These are phyloP conservation scores for Rubroshorea leprosula DNA, from an alignment of 345 rosid species.

Conservation along the genomic window DNA sequence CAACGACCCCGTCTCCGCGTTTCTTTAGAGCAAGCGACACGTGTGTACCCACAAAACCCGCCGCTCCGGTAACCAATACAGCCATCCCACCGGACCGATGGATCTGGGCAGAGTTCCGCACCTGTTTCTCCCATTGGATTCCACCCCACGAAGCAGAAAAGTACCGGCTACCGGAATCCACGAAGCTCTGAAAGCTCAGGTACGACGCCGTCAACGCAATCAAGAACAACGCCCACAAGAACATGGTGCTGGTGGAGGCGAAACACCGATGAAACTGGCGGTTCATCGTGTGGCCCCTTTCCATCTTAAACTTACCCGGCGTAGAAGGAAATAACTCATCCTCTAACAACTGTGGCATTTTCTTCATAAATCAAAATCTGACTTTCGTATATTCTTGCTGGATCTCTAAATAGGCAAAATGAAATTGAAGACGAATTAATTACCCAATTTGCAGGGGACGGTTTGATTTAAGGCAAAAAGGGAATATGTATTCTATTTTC, in stretches of 20 bases:
- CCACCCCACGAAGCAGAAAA: conserved; percentile 67
- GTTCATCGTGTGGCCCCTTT: conserved; percentile 35
- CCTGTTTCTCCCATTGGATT: conserved; percentile 72
- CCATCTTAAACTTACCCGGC: conserved; percentile 88
- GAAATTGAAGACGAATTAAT: too few species aligned
- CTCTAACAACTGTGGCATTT: conserved; percentile 69
- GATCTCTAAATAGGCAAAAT: too few species aligned
- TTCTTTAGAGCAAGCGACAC: conserved; percentile 53
- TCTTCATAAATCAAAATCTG: neutral
- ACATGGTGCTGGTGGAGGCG: conserved; percentile 82
- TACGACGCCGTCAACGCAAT: conserved; percentile 89
- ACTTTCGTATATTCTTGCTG: too few species aligned
- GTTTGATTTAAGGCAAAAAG: neutral
- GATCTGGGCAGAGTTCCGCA: conserved; percentile 58
- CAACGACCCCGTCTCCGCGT: conserved; percentile 80
- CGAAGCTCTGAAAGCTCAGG: conserved; percentile 68
- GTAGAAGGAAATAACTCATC: conserved; percentile 84
- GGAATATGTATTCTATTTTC: neutral
- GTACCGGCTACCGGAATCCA: conserved; percentile 66
- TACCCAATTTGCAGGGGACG: neutral
- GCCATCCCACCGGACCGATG: conserved; percentile 60
- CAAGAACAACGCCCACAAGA: conserved; percentile 83
- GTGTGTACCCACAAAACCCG: conserved; percentile 77
- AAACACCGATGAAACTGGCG: conserved; percentile 82
- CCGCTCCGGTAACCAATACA: conserved; percentile 77